Evolutionary conservation across 2,329 filamentous ascomycete genomes (phyloP).

Genomic region (Pseudogymnoascus verrucosus): DNA sequence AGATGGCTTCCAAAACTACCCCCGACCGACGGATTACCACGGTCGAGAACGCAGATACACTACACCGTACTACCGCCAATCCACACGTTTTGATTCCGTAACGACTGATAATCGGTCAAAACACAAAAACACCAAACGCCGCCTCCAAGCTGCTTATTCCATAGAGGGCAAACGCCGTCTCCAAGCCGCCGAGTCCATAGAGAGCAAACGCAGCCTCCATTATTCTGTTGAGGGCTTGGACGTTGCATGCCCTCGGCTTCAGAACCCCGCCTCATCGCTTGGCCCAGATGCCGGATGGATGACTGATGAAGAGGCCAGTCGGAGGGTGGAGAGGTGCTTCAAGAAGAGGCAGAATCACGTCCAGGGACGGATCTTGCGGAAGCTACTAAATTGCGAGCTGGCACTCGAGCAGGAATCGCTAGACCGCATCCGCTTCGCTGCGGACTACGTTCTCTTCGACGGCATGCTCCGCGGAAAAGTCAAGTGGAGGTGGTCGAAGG

Average conservation of each 20-base stretch:
- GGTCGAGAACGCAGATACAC: background rate
- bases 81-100: background rate
- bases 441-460: slow-evolving; percentile 56
- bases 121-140: background rate
- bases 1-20: background rate
- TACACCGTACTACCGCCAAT: background rate
- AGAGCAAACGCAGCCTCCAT: too few species aligned
- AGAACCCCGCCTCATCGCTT: background rate
- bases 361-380: slow-evolving; percentile 50
- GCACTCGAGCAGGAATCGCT: slow-evolving; percentile 50
- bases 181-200: background rate
- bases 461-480: slow-evolving; percentile 49
- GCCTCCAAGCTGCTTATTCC: background rate
- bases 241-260: background rate
- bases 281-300: background rate
- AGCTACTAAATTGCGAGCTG: slow-evolving; percentile 43
- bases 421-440: slow-evolving; percentile 49
- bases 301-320: background rate
- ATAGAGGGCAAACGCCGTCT: background rate
- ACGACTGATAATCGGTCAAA: background rate
- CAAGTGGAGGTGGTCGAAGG: slow-evolving; percentile 53
- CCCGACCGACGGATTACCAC: background rate
- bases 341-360: slow-evolving; percentile 8
- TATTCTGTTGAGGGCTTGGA: background rate
- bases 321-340: slow-evolving; percentile 7